phyloP scores from a whole-genome alignment of 2,329 filamentous ascomycete genomes.

The Paecilomyces formosus region DNA sequence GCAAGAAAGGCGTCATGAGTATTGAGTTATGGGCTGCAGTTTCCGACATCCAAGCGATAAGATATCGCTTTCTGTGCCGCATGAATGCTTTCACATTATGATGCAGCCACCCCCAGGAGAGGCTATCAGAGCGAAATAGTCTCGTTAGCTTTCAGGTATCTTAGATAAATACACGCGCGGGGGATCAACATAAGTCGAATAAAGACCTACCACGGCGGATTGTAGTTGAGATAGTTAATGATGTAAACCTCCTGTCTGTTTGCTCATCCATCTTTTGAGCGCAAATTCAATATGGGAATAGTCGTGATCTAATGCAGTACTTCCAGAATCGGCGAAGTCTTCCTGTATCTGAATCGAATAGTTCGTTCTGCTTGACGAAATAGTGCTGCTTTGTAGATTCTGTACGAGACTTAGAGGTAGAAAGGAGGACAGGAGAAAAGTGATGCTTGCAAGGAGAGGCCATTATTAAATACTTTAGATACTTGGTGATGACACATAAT shows the following conservation, averaged over 20 bases:
- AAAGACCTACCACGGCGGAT: not conserved
- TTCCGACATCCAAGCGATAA: not conserved
- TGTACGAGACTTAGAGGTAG: no score
- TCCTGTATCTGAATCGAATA: no score
- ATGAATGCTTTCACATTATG: slow-evolving; percentile 26
- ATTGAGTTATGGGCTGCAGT: no score
- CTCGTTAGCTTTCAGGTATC: slow-evolving; percentile 3
- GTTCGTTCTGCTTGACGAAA: no score
- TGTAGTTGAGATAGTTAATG: not conserved
- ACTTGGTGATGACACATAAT: not conserved
- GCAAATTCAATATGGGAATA: not conserved
- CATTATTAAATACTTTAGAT: not conserved
- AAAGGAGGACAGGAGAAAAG: not conserved
- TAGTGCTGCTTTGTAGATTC: not conserved
- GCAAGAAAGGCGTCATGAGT: no score
- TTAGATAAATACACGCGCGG: not conserved
- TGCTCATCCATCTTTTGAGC: not conserved
- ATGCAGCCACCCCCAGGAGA: slow-evolving; percentile 23
- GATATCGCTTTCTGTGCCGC: not conserved
- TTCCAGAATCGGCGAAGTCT: no score
- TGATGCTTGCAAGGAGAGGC: not conserved
- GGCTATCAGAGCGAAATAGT: slow-evolving; percentile 4
- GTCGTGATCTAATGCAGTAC: not conserved
- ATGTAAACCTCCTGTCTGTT: not conserved
- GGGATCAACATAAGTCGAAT: not conserved